Percentiles rank a stretch among this genome's conserved stretches.
phyloP scores from a whole-genome alignment of 2,329 filamentous ascomycete genomes.

The Aspergillus luchuensis region DNA sequence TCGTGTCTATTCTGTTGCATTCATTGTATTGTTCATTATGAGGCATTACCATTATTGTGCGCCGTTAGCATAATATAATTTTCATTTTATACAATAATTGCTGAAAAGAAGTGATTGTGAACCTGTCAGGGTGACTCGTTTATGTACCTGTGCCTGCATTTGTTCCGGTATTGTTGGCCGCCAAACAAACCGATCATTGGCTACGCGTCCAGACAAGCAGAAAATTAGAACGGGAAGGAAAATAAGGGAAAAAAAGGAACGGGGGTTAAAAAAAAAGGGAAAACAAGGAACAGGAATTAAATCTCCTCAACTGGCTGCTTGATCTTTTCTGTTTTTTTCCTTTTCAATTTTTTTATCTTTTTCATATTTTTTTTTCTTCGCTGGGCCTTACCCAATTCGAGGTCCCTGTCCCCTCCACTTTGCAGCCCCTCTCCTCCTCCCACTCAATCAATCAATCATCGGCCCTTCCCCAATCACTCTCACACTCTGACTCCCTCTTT shows the following conservation, averaged over 20 bases:
- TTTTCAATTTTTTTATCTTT: neutral
- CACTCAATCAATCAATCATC: conserved; percentile 4
- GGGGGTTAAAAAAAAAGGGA: neutral
- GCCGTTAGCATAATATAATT: neutral
- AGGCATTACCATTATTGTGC: neutral
- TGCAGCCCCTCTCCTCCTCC: conserved; percentile 3
- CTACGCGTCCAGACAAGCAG: conserved; percentile 2
- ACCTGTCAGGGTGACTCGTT: neutral
- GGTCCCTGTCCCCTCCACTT: neutral
- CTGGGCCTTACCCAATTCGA: neutral
- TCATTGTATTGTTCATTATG: neutral
- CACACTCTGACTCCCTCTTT: conserved; percentile 7
- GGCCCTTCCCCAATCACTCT: neutral
- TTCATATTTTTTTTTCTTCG: neutral
- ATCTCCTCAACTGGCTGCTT: neutral
- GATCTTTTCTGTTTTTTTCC: neutral
- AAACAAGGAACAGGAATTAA: conserved; percentile 3
- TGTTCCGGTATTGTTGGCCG: conserved; percentile 3
- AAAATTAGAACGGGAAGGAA: neutral
- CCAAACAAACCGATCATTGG: neutral
- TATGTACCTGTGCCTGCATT: neutral
- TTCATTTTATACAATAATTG: too few relatives aligned
- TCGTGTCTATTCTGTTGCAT: conserved; percentile 8
- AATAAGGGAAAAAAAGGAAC: neutral
- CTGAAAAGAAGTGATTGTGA: too few relatives aligned